A percentile compares a stretch with the other conserved stretches of the same genome.
Evolutionary conservation across 2,329 filamentous ascomycete species (phyloP).

Genomic region (Fusarium hostae): DNA sequence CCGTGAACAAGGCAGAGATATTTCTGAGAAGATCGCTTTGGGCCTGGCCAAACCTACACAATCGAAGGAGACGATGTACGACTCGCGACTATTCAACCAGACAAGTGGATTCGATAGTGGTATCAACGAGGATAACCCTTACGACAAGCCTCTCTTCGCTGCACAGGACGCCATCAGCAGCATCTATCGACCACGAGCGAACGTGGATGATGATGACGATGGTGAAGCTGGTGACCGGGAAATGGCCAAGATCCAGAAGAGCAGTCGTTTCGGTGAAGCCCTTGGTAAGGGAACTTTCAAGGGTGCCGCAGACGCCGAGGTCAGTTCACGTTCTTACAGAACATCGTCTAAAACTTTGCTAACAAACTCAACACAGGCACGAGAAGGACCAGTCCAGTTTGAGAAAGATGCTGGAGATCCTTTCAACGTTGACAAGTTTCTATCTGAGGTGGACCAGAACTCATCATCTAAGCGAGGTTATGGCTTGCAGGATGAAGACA

Average conservation of each 20-base stretch:
- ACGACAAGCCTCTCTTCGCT: conserved; percentile 96
- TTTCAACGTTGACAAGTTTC: conserved; percentile 94
- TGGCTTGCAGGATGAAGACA: conserved; percentile 76
- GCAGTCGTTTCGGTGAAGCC: conserved; percentile 84
- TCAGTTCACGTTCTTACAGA: conserved; percentile 52
- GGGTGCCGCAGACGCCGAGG: conserved; percentile 84
- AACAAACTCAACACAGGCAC: conserved; percentile 61
- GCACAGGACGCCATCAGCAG: conserved; percentile 94
- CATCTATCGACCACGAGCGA: conserved; percentile 86
- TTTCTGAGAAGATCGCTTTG: conserved; percentile 95
- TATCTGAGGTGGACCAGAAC: conserved; percentile 79
- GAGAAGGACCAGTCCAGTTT: conserved; percentile 94
- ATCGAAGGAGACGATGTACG: conserved; percentile 94
- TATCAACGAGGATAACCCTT: conserved; percentile 97
- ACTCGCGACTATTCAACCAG: conserved; percentile 95
- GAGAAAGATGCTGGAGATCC: conserved; percentile 88
- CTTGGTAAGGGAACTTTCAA: conserved; percentile 92
- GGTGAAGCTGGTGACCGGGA: conserved; percentile 83
- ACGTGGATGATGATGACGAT: conserved; percentile 79
- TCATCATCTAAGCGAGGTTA: conserved; percentile 77
- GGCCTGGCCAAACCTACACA: conserved; percentile 95
- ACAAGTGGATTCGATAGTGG: conserved; percentile 89
- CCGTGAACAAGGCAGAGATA: conserved; percentile 94
- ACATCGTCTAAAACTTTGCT: conserved; percentile 36
- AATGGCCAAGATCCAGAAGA: conserved; percentile 88